A percentile compares a stretch with the other conserved stretches of the same genome.
Conservation (phyloP, 768 basidiomycete genomes). For the Amanita brunnescens region DNA sequence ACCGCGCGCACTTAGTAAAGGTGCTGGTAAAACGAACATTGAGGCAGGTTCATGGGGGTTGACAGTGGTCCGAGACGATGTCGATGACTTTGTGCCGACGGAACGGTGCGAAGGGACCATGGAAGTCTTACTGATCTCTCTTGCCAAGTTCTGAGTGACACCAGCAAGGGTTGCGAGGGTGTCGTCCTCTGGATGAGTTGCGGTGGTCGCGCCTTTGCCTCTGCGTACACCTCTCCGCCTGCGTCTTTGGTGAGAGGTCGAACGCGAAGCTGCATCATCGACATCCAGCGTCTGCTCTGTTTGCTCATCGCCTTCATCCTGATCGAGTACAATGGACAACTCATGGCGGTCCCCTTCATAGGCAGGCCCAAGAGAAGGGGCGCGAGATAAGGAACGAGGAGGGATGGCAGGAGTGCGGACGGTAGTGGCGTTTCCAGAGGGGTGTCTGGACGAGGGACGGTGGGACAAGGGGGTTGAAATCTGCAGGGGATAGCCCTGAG, state of each 20-base stretch:
- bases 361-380: slow-evolving; percentile 50
- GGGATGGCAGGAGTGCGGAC: slow-evolving; percentile 45
- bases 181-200: slow-evolving; percentile 35
- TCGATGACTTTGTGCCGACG: slow-evolving; percentile 11
- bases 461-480: slow-evolving; percentile 57
- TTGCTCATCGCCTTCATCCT: slow-evolving; percentile 30
- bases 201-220: slow-evolving; percentile 52
- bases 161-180: slow-evolving; percentile 64
- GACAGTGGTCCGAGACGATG: too few relatives aligned
- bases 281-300: slow-evolving; percentile 19
- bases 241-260: slow-evolving; percentile 67
- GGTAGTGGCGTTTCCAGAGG: slow-evolving; percentile 36
- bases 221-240: slow-evolving; percentile 82
- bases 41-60: too few relatives aligned
- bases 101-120: slow-evolving; percentile 31
- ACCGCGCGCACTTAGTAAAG: too few relatives aligned
- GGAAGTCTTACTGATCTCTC: slow-evolving; percentile 71
- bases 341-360: slow-evolving; percentile 36
- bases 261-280: slow-evolving; percentile 35
- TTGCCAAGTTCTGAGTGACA: slow-evolving; percentile 74
- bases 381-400: slow-evolving; percentile 52
- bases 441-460: slow-evolving; percentile 62
- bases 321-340: slow-evolving; percentile 46
- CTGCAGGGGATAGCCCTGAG: slow-evolving; percentile 56
- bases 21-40: not conserved